Conservation (phyloP, 495 filamentous ascomycete species). For the Oidiodendron maius region DNA sequence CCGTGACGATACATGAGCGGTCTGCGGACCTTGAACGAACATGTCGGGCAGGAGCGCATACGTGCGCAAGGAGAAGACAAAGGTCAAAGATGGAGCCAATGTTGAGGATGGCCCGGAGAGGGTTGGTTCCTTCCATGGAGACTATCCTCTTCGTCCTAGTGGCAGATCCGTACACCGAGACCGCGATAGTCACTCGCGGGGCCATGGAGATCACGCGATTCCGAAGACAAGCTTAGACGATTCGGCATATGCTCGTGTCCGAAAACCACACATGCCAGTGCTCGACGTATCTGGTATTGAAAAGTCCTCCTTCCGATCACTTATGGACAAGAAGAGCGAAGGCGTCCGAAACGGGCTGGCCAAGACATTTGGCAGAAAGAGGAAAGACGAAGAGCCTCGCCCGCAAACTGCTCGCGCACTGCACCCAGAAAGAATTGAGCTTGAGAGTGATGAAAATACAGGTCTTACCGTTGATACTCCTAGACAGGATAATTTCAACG, state of each 20-base stretch:
- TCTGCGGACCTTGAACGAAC: constrained; percentile 5
- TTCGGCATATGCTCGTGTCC: constrained; percentile 34
- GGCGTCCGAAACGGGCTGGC: constrained; percentile 42
- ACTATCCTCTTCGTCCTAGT: constrained; percentile 27
- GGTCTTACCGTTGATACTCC: neutral
- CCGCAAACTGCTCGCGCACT: constrained; percentile 9
- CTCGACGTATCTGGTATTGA: constrained; percentile 46
- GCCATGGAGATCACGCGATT: constrained; percentile 13
- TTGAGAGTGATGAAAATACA: constrained; percentile 12
- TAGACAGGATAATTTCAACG: too few relatives aligned
- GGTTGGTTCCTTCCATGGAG: constrained; percentile 12
- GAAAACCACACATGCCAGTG: constrained; percentile 34
- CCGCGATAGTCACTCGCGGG: neutral
- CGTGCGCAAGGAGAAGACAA: constrained; percentile 47
- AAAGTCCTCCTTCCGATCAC: constrained; percentile 41
- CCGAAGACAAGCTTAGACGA: constrained; percentile 28
- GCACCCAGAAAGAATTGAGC: constrained; percentile 8
- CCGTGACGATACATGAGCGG: constrained; percentile 2
- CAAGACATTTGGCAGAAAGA: constrained; percentile 40
- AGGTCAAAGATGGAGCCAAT: constrained; percentile 29
- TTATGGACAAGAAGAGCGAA: constrained; percentile 48
- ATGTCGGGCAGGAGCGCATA: constrained; percentile 53
- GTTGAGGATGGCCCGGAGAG: constrained; percentile 4
- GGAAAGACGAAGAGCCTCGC: constrained; percentile 27
- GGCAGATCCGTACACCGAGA: neutral